Base-by-base conservation (phyloP, 805 yeast species). In the Saturnispora silvae region DNA sequence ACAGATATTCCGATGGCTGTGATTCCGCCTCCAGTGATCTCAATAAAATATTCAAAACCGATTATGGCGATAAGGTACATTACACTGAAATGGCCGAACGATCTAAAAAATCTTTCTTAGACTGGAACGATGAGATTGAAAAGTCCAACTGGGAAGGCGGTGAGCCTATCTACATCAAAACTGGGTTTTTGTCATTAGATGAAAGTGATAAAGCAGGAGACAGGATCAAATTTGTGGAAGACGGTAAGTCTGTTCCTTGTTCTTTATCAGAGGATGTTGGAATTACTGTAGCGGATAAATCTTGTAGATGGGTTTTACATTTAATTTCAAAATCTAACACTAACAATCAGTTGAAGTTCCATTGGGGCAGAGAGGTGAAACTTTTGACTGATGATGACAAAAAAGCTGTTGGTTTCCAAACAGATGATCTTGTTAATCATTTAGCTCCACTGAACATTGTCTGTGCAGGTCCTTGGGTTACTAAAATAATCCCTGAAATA, bases 231-330 rank as follows among this genome's bases (percentile, higher is more conserved):
- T 38, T 40, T 28, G 38, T 40, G 20, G 14, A 33, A 18, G 40
- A 43, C 20, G 27, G 32, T 5, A 43, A 42, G 28, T 31, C 41
- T 14, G 26, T 29, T 9, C 28, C 29, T 14, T 48, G 48, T n/a
- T 44, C 53, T 16, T 35, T 55, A 20, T 59, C 54, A 39, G 47
- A 55, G 19, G 47, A 50, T 16, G 56, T 58, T 16, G 59, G 64
- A 9, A 46, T 55, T 44, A 47, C 53, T 20, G 34, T 51, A 17
- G 60, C 64, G 3, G 57, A 54, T 33, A 58, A 55, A 40, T 48
- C 52, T 17, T 56, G 59, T 31, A 43, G 50, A 26, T 59, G 57
- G 54, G 57, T 56, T 5, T 41, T 45, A 4, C 34, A 44, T 23
- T 27, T 45, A 4, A 33, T 47, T 7, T 46, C 40, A 24, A 24